Evolutionary conservation across 768 basidiomycete species (phyloP).

Genomic region (Gymnopilus dilepis): DNA sequence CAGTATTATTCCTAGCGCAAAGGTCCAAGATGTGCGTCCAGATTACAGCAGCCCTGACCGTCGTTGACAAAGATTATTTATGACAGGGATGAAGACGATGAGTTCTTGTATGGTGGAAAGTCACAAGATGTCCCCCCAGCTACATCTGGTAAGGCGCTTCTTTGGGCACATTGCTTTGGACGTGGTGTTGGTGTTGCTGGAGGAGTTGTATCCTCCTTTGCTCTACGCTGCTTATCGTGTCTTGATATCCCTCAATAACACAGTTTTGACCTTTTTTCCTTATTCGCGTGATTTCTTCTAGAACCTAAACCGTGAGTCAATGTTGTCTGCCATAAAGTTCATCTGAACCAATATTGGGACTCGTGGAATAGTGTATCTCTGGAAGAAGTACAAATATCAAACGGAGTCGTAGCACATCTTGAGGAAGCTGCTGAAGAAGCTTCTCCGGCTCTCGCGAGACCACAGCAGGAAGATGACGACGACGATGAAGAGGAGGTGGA

Average conservation of each 20-base stretch:
- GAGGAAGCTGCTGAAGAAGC: conserved; percentile 47
- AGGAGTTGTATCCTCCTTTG: conserved; percentile 25
- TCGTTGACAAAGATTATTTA: background rate
- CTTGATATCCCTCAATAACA: conserved; percentile 41
- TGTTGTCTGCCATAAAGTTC: conserved; percentile 21
- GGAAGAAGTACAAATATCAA: conserved; percentile 48
- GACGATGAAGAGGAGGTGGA: conserved; percentile 39
- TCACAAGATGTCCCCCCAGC: conserved; percentile 37
- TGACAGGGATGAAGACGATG: conserved; percentile 81
- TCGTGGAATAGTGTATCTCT: conserved; percentile 37
- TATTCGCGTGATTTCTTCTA: conserved; percentile 48
- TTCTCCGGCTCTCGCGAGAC: conserved; percentile 4
- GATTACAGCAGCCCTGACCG: background rate
- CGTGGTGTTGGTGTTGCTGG: conserved; percentile 3
- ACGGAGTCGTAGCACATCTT: conserved; percentile 54
- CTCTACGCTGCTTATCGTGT: conserved; percentile 37
- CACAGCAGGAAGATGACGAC: conserved; percentile 40
- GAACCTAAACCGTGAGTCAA: conserved; percentile 69
- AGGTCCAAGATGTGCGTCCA: conserved; percentile 8
- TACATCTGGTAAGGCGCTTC: conserved; percentile 53
- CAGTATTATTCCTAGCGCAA: background rate
- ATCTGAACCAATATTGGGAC: conserved; percentile 21
- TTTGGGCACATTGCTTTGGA: conserved; percentile 17
- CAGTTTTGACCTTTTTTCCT: conserved; percentile 43
- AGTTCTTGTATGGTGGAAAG: conserved; percentile 74